Evolutionary conservation across 805 yeast species (phyloP).

Genomic region (Isabelozyma gotoi): DNA sequence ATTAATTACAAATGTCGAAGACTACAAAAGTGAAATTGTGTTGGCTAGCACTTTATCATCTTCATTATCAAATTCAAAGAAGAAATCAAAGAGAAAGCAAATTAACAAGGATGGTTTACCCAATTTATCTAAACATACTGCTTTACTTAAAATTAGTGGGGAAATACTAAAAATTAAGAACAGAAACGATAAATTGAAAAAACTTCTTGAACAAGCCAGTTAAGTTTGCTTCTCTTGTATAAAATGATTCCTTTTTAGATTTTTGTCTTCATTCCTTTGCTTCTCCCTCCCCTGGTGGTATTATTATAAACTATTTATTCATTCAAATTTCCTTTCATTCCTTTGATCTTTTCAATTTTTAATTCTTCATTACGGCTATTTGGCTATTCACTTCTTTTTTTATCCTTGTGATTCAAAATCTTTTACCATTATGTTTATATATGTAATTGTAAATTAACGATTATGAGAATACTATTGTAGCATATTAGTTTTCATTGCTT

Average conservation of each 20-base stretch:
- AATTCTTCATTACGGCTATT: neutral
- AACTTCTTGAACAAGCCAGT: slow-evolving; percentile 8
- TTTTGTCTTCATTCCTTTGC: neutral
- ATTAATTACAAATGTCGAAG: slow-evolving; percentile 39
- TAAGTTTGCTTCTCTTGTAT: no score
- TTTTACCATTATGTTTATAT: no score
- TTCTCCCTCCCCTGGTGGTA: neutral
- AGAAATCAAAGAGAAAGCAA: slow-evolving; percentile 38
- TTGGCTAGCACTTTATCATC: slow-evolving; percentile 23
- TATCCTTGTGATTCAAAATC: no score
- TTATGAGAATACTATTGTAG: neutral
- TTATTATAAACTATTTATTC: neutral
- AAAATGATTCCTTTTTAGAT: neutral
- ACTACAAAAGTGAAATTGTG: slow-evolving; percentile 31
- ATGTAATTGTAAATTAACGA: neutral
- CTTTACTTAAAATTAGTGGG: slow-evolving; percentile 37
- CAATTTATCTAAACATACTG: slow-evolving; percentile 43
- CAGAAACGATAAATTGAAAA: slow-evolving; percentile 32
- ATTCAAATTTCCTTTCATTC: neutral
- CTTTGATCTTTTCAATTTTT: neutral
- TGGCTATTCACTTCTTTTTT: no score
- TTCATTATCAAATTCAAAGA: slow-evolving; percentile 29
- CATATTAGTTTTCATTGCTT: no score
- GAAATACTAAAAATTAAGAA: slow-evolving; percentile 35
- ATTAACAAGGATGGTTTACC: slow-evolving; percentile 45